Conservation (phyloP, 1,284 basidiomycete genomes). For the Hymenochaete sp. region DNA sequence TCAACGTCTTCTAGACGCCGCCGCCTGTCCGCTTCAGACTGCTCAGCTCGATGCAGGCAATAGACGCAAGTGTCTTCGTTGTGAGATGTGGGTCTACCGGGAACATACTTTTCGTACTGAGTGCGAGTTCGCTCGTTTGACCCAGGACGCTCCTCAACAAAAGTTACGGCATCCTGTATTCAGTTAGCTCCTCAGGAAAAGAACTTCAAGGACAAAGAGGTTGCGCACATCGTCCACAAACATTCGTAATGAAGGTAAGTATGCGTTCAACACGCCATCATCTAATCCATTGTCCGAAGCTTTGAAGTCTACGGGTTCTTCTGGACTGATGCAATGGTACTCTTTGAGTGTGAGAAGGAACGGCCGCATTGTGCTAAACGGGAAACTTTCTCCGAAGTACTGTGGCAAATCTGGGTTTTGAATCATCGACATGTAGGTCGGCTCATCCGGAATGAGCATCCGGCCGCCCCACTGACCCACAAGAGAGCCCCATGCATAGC, state of each 20-base stretch:
- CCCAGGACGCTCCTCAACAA: slow-evolving; percentile 14
- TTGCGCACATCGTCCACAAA: slow-evolving; percentile 11
- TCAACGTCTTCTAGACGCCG: slow-evolving; percentile 16
- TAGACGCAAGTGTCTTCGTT: slow-evolving; percentile 32
- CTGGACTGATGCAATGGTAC: slow-evolving; percentile 41
- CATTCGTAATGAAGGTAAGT: slow-evolving; percentile 33
- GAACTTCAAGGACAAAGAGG: neutral
- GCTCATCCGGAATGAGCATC: slow-evolving; percentile 38
- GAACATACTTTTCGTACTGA: slow-evolving; percentile 30
- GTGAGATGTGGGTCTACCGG: slow-evolving; percentile 33
- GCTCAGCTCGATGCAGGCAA: slow-evolving; percentile 19
- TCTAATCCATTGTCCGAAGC: slow-evolving; percentile 28
- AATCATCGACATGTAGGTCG: slow-evolving; percentile 29
- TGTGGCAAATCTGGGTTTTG: slow-evolving; percentile 24
- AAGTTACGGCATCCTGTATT: slow-evolving; percentile 17
- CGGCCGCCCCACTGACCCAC: slow-evolving; percentile 52
- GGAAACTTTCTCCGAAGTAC: slow-evolving; percentile 31
- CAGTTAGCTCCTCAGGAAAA: neutral
- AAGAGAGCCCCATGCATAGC: slow-evolving; percentile 43
- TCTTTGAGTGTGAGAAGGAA: slow-evolving; percentile 49
- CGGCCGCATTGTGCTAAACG: slow-evolving; percentile 34
- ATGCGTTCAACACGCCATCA: slow-evolving; percentile 46
- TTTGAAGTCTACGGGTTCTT: slow-evolving; percentile 25
- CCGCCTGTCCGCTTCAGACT: slow-evolving; percentile 18
- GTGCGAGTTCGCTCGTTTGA: slow-evolving; percentile 20